These are phyloP conservation scores for Calonectria hawksworthii DNA, from an alignment of 2,329 filamentous ascomycete species.

Conservation along the genomic window DNA sequence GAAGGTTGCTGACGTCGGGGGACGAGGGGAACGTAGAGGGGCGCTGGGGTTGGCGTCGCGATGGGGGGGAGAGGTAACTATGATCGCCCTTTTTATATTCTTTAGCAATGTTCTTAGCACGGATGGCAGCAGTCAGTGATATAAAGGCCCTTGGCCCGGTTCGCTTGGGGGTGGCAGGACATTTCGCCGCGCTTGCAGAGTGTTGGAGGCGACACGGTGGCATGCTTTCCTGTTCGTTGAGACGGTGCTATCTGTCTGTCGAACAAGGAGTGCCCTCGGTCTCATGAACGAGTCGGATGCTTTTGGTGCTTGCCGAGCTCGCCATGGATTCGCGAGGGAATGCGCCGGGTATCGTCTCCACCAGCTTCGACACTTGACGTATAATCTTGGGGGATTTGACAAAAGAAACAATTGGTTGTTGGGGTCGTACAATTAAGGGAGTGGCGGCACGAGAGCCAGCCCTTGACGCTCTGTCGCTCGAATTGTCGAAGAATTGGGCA, in stretches of 20 bases:
- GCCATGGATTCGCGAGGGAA: constrained; percentile 46
- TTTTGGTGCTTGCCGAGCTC: constrained; percentile 58
- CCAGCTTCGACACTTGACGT: constrained; percentile 32
- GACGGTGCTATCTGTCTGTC: constrained; percentile 49
- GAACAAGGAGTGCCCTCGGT: constrained; percentile 40
- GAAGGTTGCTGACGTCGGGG: constrained; percentile 81
- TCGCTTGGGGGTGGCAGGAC: constrained; percentile 52
- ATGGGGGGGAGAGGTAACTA: constrained; percentile 62
- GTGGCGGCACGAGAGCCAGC: constrained; percentile 76
- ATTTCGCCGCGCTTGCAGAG: constrained; percentile 47
- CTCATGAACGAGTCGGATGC: constrained; percentile 60
- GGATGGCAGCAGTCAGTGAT: constrained; percentile 61
- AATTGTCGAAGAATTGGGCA: constrained; percentile 81
- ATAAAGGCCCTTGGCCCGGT: constrained; percentile 51
- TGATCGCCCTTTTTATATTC: constrained; percentile 64
- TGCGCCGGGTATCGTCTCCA: constrained; percentile 45
- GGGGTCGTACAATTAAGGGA: constrained; percentile 74
- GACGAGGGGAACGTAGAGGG: constrained; percentile 79
- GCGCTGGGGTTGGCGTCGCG: constrained; percentile 75
- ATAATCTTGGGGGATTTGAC: constrained; percentile 44
- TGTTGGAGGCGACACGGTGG: constrained; percentile 32
- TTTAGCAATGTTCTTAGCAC: constrained; percentile 64
- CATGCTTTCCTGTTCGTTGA: constrained; percentile 33
- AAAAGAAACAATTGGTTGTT: constrained; percentile 52
- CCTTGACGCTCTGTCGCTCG: constrained; percentile 74